Conservation (phyloP, 257 asterid species). For the Orobanche coerulescens region DNA sequence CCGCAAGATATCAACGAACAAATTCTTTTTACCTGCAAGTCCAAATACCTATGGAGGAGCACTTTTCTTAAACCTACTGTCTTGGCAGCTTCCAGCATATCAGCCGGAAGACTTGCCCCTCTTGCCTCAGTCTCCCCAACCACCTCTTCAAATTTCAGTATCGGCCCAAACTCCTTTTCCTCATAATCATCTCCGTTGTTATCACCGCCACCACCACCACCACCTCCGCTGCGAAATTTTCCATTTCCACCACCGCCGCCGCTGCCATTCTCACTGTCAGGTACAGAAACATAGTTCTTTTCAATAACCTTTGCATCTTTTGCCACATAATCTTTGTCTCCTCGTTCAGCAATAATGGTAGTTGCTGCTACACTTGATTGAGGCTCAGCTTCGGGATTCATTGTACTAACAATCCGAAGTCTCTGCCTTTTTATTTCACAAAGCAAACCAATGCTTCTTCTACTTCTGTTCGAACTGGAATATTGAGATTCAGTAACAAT, state of each 20-base stretch:
- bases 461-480: slow-evolving; percentile 18
- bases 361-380: slow-evolving; percentile 27
- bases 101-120: slow-evolving; percentile 77
- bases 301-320: slow-evolving; percentile 29
- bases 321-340: slow-evolving; percentile 18
- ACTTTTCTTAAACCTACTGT: slow-evolving; percentile 63
- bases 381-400: slow-evolving; percentile 38
- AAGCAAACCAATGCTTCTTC: slow-evolving; percentile 22
- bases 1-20: not conserved
- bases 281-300: slow-evolving; percentile 14
- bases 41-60: slow-evolving; percentile 69
- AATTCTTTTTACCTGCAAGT: slow-evolving; percentile 65
- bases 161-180: slow-evolving; percentile 75
- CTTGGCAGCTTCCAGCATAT: slow-evolving; percentile 94
- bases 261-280: slow-evolving; percentile 27
- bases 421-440: slow-evolving; percentile 24
- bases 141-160: slow-evolving; percentile 85
- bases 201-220: slow-evolving; percentile 42
- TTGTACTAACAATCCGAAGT: slow-evolving; percentile 36
- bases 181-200: slow-evolving; percentile 47
- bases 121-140: slow-evolving; percentile 67
- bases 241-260: slow-evolving; percentile 62
- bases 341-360: slow-evolving; percentile 24
- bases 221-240: slow-evolving; percentile 39
- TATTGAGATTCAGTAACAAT: slow-evolving; percentile 19